A percentile compares a stretch with the other conserved stretches of the same genome.
Evolutionary conservation across 805 yeast genomes (phyloP).

Genomic region (Metschnikowia noctiluminum): DNA sequence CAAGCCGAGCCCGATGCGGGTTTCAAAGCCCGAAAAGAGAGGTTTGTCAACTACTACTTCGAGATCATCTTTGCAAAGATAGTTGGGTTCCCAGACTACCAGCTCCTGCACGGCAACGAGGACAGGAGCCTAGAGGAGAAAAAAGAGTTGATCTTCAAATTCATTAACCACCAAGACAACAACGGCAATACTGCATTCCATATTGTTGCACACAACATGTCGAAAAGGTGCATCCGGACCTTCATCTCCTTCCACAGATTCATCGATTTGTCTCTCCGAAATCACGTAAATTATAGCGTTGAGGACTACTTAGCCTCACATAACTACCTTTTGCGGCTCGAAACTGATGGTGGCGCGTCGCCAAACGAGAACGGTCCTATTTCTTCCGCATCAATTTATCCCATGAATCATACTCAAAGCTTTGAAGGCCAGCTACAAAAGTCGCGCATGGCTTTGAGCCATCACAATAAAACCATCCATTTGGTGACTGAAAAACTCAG

Average conservation of each 20-base stretch:
- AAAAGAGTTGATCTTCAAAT: slow-evolving; percentile 32
- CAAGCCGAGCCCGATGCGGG: slow-evolving; percentile 3
- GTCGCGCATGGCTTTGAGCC: slow-evolving; percentile 32
- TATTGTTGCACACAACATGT: slow-evolving; percentile 61
- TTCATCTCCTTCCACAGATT: slow-evolving; percentile 24
- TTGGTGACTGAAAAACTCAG: slow-evolving; percentile 37
- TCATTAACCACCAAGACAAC: slow-evolving; percentile 84
- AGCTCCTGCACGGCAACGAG: slow-evolving; percentile 16
- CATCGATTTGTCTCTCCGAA: slow-evolving; percentile 24
- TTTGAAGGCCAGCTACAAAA: slow-evolving; percentile 37
- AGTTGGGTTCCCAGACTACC: slow-evolving; percentile 27
- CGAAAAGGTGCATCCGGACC: slow-evolving; percentile 23
- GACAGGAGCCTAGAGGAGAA: slow-evolving; percentile 16
- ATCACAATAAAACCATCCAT: slow-evolving; percentile 33
- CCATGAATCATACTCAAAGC: slow-evolving; percentile 22
- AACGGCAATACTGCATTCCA: slow-evolving; percentile 96
- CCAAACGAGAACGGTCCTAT: slow-evolving; percentile 1
- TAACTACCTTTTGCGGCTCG: slow-evolving; percentile 25
- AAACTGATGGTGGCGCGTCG: slow-evolving; percentile 11
- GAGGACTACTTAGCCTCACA: slow-evolving; percentile 30
- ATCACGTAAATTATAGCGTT: slow-evolving; percentile 23
- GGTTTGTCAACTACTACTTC: slow-evolving; percentile 38
- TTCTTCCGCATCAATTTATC: slow-evolving; percentile 2
- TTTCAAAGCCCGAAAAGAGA: slow-evolving; percentile 28
- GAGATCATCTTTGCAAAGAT: slow-evolving; percentile 35